Evolutionary conservation across 2,329 filamentous ascomycete genomes (phyloP), one percentile per base, ranked within the genome.

Genomic region (Alternaria metachromatica): DNA sequence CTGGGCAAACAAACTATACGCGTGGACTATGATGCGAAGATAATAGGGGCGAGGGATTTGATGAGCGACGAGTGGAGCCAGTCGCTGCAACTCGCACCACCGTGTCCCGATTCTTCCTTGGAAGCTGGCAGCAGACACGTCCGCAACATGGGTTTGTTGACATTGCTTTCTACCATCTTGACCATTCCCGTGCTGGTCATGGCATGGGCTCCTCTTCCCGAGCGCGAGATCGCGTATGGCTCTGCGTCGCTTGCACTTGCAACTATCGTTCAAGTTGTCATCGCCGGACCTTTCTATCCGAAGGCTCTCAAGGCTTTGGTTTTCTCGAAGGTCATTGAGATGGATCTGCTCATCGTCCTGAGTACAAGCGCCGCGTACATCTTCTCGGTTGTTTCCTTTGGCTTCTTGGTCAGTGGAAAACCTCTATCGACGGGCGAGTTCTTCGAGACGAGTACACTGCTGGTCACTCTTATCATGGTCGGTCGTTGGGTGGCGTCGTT

Each of bases 231-330:
- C 4, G 78, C 79, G 2, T 89, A 89, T 71, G 80, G 80, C 2
- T 84, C 84, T 0, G 81, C 83, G 1, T 91, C 88, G 0, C 76
- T 93, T 1, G 86, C 82, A 0, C 76, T 94, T 13, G 91, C 90
- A 0, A 92, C 90, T 0, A 72, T 90, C 23, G 86, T 94, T 7
- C 91, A 94, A 72, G 55, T 87, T 11, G 73, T 85, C 10, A 79
- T 90, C n/a, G 88, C 87, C 0, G 87, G 87, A 0, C 87, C 88
- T 0, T 93, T 93, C 78, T 94, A 93, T 69, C 84, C 85, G 0
- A 86, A 84, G 43, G 90, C 90, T 1, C 72, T 92, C 20, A 89
- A 88, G 67, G 83, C 84, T 3, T 75, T 92, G 0, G 68, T 91
- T 0, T 90, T 88, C 71, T 86, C 86, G 0, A 76, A 81, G 4